These are phyloP conservation scores for Pisolithus orientalis DNA, from an alignment of 768 basidiomycete genomes.

Conservation along the genomic window DNA sequence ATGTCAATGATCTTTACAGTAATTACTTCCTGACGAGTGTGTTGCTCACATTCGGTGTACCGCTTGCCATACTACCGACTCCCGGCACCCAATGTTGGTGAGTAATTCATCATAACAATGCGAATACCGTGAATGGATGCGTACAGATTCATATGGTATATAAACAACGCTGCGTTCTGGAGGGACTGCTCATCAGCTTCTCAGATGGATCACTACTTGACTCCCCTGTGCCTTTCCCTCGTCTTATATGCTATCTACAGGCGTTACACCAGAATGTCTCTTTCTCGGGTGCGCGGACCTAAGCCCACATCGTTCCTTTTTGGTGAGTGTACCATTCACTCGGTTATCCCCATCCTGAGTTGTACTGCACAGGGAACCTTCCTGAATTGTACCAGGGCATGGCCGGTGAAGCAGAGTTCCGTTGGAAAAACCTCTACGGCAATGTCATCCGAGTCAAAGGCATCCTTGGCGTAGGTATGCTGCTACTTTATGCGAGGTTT, in stretches of 20 bases:
- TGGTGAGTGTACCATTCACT: background rate
- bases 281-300: no score
- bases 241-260: constrained; percentile 4
- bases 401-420: constrained; percentile 19
- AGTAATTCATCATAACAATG: no score
- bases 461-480: constrained; percentile 4
- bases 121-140: no score
- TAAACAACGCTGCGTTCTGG: no score
- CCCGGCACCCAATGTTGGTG: no score
- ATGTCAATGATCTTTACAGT: no score
- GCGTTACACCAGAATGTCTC: background rate
- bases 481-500: background rate
- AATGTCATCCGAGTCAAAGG: constrained; percentile 19
- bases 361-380: constrained; percentile 20
- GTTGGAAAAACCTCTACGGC: constrained; percentile 27
- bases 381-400: constrained; percentile 22
- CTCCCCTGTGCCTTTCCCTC: background rate
- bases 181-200: background rate
- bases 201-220: background rate
- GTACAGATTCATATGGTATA: no score
- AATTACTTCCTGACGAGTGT: no score
- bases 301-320: no score
- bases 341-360: background rate
- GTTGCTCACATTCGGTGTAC: no score
- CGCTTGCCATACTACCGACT: no score